These are phyloP conservation scores for Yamadazyma sp. DNA, from an alignment of 805 yeast species.

Conservation along the genomic window DNA sequence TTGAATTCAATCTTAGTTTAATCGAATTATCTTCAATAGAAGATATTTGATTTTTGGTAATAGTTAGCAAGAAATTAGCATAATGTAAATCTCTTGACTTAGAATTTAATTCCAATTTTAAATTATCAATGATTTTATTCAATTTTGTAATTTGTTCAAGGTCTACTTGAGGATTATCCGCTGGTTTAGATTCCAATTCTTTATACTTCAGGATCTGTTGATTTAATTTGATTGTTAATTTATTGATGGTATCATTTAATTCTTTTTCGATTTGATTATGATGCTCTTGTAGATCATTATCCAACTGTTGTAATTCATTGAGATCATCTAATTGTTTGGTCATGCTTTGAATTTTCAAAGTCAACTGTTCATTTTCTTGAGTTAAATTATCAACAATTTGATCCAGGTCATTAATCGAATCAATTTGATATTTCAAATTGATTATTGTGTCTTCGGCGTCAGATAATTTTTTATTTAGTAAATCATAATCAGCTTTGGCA, in stretches of 20 bases:
- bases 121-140: conserved; percentile 2
- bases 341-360: conserved; percentile 28
- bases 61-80: conserved; percentile 2
- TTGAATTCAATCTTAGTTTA: conserved; percentile 1
- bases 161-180: background rate
- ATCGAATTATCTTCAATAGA: background rate
- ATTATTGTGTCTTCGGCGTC: conserved; percentile 22
- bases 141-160: background rate
- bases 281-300: conserved; percentile 47
- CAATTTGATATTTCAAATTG: conserved; percentile 29
- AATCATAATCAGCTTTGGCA: conserved; percentile 22
- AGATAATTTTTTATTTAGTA: conserved; percentile 26
- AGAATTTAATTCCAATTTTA: conserved; percentile 2
- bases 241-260: conserved; percentile 34
- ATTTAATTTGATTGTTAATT: conserved; percentile 16
- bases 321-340: conserved; percentile 40
- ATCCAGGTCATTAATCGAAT: conserved; percentile 33
- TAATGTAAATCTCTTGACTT: conserved; percentile 10
- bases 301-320: conserved; percentile 48
- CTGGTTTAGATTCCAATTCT: background rate
- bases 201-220: background rate
- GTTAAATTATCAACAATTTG: conserved; percentile 32
- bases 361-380: conserved; percentile 33
- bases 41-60: conserved; percentile 3
- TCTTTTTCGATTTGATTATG: conserved; percentile 44